Evolutionary conservation across 768 basidiomycete genomes (phyloP), one percentile per base, ranked within the genome.

Genomic region (Leccinum boreale): DNA sequence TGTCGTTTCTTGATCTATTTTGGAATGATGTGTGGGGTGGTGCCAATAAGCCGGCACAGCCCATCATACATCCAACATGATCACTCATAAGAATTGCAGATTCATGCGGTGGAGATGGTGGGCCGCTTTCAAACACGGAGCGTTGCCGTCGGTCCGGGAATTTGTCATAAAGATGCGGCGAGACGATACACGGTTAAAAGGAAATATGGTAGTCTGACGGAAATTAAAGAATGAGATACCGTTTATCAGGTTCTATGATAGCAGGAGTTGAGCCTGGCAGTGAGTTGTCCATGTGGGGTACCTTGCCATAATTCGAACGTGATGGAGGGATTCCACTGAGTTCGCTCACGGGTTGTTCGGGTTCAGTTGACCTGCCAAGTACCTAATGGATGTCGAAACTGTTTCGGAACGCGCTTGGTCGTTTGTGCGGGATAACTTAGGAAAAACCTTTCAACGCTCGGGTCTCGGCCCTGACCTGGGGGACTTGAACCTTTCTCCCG

Each of bases 381-480:
- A 60, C 52, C 36, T 17, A 19, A 24, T 23, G 28, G 33, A 39
- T 21, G 14, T 31, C 24, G 15, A 47, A 35, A 51, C 36, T 17
- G 35, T 17, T 36, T 29, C 11, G 36, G 36, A 39, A 10, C 36
- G 9, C 36, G 8, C 17, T 39, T 39, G 17, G 36, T 10, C 8
- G 36, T n/a, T 39, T 39, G 4, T 23, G 21, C 61, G 64, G 67
- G 33, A 63, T 63, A 68, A 57, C 64, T 61, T 57, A 31, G 67
- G 63, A 63, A 58, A 68, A 68, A 67, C 58, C 21, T 57, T 36
- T 50, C 50, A 47, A 46, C 7, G 15, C 36, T 4, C 28, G 28
- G 28, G 28, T 28, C 28, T 28, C 36, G 17, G 36, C 21, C 46
- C 36, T 51, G 11, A 57, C 28, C 9, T 29, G 44, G 42, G 35